Conservation (phyloP, 177 flowering plant species). For the Vitis hybrid region DNA sequence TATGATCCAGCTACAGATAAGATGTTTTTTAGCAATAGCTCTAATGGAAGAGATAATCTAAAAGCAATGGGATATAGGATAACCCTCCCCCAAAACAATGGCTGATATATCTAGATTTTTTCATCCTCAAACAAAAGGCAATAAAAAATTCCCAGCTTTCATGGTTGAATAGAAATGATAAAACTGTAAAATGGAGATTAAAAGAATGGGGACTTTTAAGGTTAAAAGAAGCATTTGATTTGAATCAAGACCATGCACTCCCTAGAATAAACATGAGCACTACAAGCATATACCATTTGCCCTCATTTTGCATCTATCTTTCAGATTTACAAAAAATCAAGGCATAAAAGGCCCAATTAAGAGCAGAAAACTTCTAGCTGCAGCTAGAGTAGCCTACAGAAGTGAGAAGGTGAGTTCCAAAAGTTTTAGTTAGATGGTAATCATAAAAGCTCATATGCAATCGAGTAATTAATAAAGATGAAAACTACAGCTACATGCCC, state of each 20-base stretch:
- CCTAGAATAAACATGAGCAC: background rate
- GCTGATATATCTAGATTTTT: background rate
- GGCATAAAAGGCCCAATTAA: too few relatives aligned
- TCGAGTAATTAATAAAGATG: background rate
- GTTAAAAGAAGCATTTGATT: background rate
- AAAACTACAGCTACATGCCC: background rate
- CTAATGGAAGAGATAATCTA: background rate
- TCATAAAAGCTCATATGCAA: too few relatives aligned
- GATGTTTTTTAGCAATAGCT: background rate
- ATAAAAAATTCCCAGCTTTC: background rate
- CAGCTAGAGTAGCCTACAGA: too few relatives aligned
- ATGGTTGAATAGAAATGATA: background rate
- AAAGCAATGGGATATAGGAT: background rate
- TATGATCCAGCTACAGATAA: too few relatives aligned
- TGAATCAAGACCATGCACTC: background rate
- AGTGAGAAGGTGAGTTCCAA: too few relatives aligned
- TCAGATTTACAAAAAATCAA: too few relatives aligned
- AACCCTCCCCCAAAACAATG: background rate
- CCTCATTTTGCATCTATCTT: too few relatives aligned
- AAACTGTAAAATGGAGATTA: background rate
- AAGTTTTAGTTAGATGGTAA: too few relatives aligned
- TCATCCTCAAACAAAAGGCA: background rate
- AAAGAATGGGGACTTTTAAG: background rate
- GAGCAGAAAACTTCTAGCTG: too few relatives aligned
- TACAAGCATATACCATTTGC: too few relatives aligned